Percentiles rank a stretch among this genome's conserved stretches.
phyloP scores from a whole-genome alignment of 2,329 filamentous ascomycete species.

The Neospermospora avenae region DNA sequence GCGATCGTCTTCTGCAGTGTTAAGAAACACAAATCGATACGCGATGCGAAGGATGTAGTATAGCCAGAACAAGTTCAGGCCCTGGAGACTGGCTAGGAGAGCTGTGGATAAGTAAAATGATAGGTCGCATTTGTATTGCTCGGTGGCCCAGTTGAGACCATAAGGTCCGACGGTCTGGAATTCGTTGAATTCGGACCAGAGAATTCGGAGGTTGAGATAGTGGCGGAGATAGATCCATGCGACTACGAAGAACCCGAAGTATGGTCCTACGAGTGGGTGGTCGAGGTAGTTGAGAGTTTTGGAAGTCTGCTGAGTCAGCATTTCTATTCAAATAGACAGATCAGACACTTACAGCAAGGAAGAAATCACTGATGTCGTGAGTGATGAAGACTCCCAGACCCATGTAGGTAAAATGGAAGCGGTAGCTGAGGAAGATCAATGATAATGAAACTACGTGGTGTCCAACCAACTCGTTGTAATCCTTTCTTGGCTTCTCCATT shows the following conservation, averaged over 20 bases:
- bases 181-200: slow-evolving; percentile 71
- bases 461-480: slow-evolving; percentile 88
- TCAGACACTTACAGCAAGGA: slow-evolving; percentile 69
- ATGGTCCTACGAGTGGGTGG: slow-evolving; percentile 71
- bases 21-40: slow-evolving; percentile 63
- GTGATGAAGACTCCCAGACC: slow-evolving; percentile 91
- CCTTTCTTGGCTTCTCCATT: slow-evolving; percentile 90
- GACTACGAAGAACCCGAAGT: slow-evolving; percentile 77
- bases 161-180: slow-evolving; percentile 73
- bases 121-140: slow-evolving; percentile 74
- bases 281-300: slow-evolving; percentile 92
- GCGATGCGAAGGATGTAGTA: slow-evolving; percentile 74
- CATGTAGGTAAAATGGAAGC: slow-evolving; percentile 96
- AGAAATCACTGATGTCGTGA: slow-evolving; percentile 93
- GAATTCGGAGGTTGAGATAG: slow-evolving; percentile 74
- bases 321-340: neutral
- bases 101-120: slow-evolving; percentile 63
- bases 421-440: slow-evolving; percentile 82
- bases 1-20: slow-evolving; percentile 65
- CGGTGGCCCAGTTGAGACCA: slow-evolving; percentile 70
- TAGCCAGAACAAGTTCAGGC: slow-evolving; percentile 79
- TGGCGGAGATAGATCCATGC: slow-evolving; percentile 91
- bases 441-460: slow-evolving; percentile 88
- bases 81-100: slow-evolving; percentile 66
- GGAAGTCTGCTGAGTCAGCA: slow-evolving; percentile 58